A percentile compares a stretch with the other conserved stretches of the same genome.
These are phyloP conservation scores for Dactylorhiza incarnata DNA, from an alignment of 106 monocot genomes.

Conservation along the genomic window DNA sequence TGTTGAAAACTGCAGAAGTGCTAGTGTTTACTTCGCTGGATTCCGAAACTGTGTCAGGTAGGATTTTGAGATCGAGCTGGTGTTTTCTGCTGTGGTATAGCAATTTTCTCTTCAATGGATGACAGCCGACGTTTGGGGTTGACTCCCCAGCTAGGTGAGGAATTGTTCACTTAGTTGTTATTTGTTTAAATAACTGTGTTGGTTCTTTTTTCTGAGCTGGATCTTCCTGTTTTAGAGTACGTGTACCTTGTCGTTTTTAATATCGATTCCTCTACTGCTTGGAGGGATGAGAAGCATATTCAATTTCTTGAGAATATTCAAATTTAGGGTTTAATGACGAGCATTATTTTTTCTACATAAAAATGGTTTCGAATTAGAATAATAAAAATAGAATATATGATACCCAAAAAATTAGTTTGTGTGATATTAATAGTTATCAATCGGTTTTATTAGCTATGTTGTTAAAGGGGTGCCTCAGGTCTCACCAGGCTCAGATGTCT, in stretches of 20 bases:
- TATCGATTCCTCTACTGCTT: not conserved
- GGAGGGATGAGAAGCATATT: not conserved
- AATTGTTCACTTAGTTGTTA: not conserved
- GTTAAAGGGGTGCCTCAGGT: too few species aligned
- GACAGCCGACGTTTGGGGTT: constrained; percentile 7
- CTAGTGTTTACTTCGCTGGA: not conserved
- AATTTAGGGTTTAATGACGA: not conserved
- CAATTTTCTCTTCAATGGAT: not conserved
- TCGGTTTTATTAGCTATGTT: too few species aligned
- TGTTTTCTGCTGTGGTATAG: not conserved
- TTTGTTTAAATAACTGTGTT: not conserved
- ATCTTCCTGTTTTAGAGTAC: not conserved
- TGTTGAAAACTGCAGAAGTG: not conserved
- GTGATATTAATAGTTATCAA: too few species aligned
- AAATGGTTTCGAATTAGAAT: too few species aligned
- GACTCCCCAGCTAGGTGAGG: constrained; percentile 7
- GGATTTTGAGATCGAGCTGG: not conserved
- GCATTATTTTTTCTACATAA: not conserved
- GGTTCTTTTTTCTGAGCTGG: not conserved
- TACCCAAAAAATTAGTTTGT: too few species aligned
- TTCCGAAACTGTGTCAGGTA: not conserved
- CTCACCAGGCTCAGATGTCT: too few species aligned
- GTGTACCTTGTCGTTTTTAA: not conserved
- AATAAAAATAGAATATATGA: too few species aligned
- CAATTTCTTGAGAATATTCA: not conserved